Conservation (phyloP, 2,329 filamentous ascomycete genomes). For the Hymenoscyphus fraxineus region DNA sequence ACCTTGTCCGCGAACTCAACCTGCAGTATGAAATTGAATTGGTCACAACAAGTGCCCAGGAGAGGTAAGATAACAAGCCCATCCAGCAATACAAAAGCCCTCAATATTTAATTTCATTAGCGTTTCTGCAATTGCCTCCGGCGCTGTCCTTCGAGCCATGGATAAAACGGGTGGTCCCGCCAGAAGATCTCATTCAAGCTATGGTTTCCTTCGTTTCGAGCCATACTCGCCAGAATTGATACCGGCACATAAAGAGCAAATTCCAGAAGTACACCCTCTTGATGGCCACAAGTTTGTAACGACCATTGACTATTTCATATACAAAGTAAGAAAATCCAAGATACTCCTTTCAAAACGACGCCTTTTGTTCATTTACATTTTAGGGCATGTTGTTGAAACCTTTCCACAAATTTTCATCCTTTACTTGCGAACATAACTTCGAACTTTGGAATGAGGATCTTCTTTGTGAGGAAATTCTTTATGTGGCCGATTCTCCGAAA, state of each 20-base stretch:
- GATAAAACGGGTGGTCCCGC: slow-evolving; percentile 8
- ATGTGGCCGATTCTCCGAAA: slow-evolving; percentile 8
- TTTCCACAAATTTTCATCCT: background rate
- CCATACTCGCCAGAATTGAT: background rate
- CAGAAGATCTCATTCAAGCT: slow-evolving; percentile 6
- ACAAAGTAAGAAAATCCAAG: slow-evolving; percentile 5
- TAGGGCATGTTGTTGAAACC: background rate
- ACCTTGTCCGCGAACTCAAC: background rate
- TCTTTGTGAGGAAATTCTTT: slow-evolving; percentile 12
- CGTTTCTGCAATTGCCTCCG: background rate
- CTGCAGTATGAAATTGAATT: background rate
- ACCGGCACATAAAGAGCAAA: background rate
- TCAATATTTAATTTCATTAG: background rate
- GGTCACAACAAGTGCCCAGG: background rate
- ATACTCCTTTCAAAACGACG: background rate
- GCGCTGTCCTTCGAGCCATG: slow-evolving; percentile 6
- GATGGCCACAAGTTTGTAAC: slow-evolving; percentile 10
- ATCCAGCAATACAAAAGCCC: background rate
- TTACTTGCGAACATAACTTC: slow-evolving; percentile 5
- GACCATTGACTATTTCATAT: slow-evolving; percentile 13
- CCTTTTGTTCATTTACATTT: too few relatives aligned
- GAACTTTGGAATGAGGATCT: background rate
- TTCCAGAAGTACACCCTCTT: background rate
- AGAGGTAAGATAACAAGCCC: background rate
- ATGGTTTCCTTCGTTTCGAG: slow-evolving; percentile 9